Conservation (phyloP, 306 rosid species). For the Rosa rugosa region DNA sequence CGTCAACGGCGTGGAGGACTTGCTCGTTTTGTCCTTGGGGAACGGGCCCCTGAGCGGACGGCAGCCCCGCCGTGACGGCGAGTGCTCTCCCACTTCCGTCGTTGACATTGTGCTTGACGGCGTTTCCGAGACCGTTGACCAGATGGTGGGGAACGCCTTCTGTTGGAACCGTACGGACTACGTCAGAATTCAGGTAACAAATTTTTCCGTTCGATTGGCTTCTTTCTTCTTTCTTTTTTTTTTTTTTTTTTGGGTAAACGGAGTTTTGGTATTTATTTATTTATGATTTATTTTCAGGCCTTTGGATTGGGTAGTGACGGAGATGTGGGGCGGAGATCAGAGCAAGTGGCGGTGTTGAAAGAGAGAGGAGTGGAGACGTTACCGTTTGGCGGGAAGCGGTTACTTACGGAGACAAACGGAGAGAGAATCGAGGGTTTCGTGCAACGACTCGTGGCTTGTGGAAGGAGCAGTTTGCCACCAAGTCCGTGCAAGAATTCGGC, state of each 20-base stretch:
- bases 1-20: conserved; percentile 80
- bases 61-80: conserved; percentile 37
- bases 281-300: conserved; percentile 42
- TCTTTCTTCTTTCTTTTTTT: too few species aligned
- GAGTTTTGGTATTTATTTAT: background rate
- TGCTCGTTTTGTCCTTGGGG: conserved; percentile 74
- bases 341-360: conserved; percentile 53
- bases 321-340: conserved; percentile 26
- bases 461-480: conserved; percentile 68
- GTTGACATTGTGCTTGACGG: conserved; percentile 88
- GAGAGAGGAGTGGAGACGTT: conserved; percentile 82
- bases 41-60: conserved; percentile 54
- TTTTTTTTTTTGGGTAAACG: conserved; percentile 7
- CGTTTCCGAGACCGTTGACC: conserved; percentile 91
- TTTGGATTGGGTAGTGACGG: conserved; percentile 51
- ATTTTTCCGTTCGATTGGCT: background rate
- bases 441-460: conserved; percentile 68
- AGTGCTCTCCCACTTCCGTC: conserved; percentile 60
- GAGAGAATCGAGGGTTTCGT: conserved; percentile 76
- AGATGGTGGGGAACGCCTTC: conserved; percentile 92
- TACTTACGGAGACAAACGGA: conserved; percentile 91
- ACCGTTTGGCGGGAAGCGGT: conserved; percentile 99
- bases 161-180: conserved; percentile 89
- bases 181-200: conserved; percentile 81
- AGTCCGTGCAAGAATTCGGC: conserved; percentile 70